phyloP scores from a whole-genome alignment of 805 yeast genomes.

The Teunomyces barrocoloradensis region DNA sequence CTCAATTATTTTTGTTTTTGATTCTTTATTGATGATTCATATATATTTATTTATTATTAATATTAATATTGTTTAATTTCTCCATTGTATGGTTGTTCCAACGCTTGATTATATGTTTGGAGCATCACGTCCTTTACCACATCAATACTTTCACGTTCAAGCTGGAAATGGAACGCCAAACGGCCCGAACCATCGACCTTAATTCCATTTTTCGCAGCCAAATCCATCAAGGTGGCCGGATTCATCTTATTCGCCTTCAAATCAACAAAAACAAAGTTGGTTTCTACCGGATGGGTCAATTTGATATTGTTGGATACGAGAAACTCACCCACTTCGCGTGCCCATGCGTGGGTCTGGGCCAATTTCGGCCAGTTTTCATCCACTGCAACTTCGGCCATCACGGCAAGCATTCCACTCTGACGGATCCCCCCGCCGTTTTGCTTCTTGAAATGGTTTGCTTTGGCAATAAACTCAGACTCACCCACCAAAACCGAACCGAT shows the following conservation, averaged over 20 bases:
- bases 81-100: slow-evolving; percentile 45
- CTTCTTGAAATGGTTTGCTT: slow-evolving; percentile 45
- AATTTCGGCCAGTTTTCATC: slow-evolving; percentile 38
- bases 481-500: slow-evolving; percentile 42
- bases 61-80: background rate
- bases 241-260: slow-evolving; percentile 28
- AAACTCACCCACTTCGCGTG: slow-evolving; percentile 32
- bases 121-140: slow-evolving; percentile 48
- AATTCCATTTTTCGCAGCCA: slow-evolving; percentile 59
- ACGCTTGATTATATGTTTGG: slow-evolving; percentile 55
- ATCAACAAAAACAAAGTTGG: slow-evolving; percentile 43
- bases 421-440: slow-evolving; percentile 46
- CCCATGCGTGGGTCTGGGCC: slow-evolving; percentile 29
- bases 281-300: slow-evolving; percentile 37
- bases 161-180: slow-evolving; percentile 39
- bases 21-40: background rate
- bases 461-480: slow-evolving; percentile 26
- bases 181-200: slow-evolving; percentile 29
- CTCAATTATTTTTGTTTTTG: background rate
- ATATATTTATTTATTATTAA: background rate
- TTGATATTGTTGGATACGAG: slow-evolving; percentile 27
- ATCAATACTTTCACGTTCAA: slow-evolving; percentile 28
- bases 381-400: slow-evolving; percentile 41
- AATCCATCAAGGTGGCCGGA: slow-evolving; percentile 33
- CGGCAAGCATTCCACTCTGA: slow-evolving; percentile 39